Conservation (phyloP, 108 stramenopile genomes). For the Schizochytrium sp. region DNA sequence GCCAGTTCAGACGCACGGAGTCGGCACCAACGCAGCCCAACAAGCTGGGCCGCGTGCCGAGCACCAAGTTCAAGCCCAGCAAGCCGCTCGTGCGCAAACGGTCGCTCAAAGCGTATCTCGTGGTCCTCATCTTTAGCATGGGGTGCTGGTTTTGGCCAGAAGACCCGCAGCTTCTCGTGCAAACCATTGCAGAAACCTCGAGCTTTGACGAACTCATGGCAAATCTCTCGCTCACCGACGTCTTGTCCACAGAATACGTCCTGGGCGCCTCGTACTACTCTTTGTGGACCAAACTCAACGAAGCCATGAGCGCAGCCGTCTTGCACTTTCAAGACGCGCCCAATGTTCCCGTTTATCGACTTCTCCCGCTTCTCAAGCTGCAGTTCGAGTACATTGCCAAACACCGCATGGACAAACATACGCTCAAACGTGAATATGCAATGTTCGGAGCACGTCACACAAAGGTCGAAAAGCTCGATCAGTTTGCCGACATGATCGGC, state of each 20-base stretch:
- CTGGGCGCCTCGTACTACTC: background rate
- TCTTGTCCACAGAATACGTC: background rate
- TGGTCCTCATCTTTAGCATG: background rate
- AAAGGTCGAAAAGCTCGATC: background rate
- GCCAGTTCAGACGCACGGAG: no score
- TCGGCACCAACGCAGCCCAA: no score
- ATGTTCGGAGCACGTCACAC: background rate
- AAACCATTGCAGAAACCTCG: background rate
- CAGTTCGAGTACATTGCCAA: background rate
- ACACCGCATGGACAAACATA: background rate
- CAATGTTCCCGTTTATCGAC: background rate
- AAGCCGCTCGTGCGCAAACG: background rate
- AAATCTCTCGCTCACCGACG: background rate
- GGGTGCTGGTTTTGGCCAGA: background rate
- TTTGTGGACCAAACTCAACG: background rate
- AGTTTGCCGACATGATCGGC: background rate
- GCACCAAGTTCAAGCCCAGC: background rate
- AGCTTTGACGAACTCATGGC: background rate
- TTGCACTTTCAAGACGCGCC: constrained; percentile 11
- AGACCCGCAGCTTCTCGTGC: background rate
- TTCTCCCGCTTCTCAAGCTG: background rate
- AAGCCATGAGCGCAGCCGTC: background rate
- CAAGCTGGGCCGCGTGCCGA: no score
- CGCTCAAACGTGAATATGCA: background rate
- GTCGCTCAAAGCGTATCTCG: background rate